Conservation (phyloP, 305 asterid species). For the Fraxinus velutina region DNA sequence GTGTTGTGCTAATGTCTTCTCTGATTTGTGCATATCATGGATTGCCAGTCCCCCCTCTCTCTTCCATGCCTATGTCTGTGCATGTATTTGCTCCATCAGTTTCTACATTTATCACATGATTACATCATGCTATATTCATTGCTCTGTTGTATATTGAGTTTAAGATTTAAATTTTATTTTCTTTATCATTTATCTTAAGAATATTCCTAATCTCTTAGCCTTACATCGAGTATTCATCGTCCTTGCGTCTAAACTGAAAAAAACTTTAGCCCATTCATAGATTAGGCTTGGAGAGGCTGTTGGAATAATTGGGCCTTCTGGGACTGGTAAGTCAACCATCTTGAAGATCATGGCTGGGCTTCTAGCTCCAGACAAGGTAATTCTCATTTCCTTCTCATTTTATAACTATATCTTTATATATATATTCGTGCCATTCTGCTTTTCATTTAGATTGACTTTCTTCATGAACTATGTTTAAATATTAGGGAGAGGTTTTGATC, state of each 20-base stretch:
- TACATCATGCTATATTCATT: not conserved
- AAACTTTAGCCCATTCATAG: slow-evolving; percentile 39
- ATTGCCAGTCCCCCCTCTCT: not conserved
- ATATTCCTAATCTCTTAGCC: not conserved
- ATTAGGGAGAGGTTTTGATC: slow-evolving; percentile 87
- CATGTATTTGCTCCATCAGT: not conserved
- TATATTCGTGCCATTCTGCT: slow-evolving; percentile 3
- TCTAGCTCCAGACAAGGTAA: slow-evolving; percentile 95
- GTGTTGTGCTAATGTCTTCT: not conserved
- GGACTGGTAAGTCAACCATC: slow-evolving; percentile 94
- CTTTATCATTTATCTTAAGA: not conserved
- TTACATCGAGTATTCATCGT: not conserved
- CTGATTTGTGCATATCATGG: not conserved
- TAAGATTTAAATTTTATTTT: not conserved
- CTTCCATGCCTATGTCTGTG: not conserved
- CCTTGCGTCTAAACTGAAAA: not conserved
- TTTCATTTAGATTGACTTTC: slow-evolving; percentile 19
- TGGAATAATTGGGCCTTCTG: slow-evolving; percentile 98
- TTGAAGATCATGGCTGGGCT: slow-evolving; percentile 97
- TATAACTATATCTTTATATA: not conserved
- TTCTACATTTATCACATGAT: not conserved
- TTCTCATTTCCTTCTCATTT: slow-evolving; percentile 6
- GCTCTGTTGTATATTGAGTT: not conserved
- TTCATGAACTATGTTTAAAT: slow-evolving; percentile 25
- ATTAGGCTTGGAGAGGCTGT: slow-evolving; percentile 98